Evolutionary conservation across 305 asterid genomes (phyloP), one percentile per base, ranked within the genome.

Genomic region (Fraxinus xanthoxyloides): DNA sequence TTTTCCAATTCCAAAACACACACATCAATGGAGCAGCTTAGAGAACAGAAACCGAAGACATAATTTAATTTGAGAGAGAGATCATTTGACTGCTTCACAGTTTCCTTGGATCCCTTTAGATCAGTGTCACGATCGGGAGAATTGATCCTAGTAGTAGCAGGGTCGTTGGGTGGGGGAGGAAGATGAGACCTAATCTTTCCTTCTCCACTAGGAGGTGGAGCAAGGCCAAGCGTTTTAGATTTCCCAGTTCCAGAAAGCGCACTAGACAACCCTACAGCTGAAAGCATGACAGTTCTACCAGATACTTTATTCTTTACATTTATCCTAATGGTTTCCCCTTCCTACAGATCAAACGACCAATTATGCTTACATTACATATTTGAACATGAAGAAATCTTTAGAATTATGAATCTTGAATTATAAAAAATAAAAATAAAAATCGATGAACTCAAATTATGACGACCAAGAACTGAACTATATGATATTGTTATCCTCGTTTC

Each of bases 321-420:
- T 31, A 89, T 89, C 46, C 90, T 79, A 59, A 89, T 88, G 9
- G 92, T 89, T 85, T 89, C 92, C 36, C 92, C 92, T 88, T 88
- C 91, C 92, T 89, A 82, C 65, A 30, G 26, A 79, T 59, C 75
- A 65, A 81, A 75, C n/a, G 56, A 78, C 8, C 31, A 59, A 69
- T 78, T 40, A 65, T 75, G 26, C 13, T 15, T 17, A 10, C 35
- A 65, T 24, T 65, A 12, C 36, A 26, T 65, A 26, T 65, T 12
- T 65, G 35, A 65, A 26, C 73, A 10, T 26, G 24, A 32, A 17
- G 13, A 32, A 72, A 72, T 31, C 24, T 32, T 32, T 32, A 32
- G 46, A 19, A 15, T 17, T 15, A 31, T 15, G 43, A 70, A 31
- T 32, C 21, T 32, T 2, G 19, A 19, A 4, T 46, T 46, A 46